Evolutionary conservation across 2,329 filamentous ascomycete species (phyloP), one percentile per base, ranked within the genome.

Genomic region (Delphinella strobiligena): DNA sequence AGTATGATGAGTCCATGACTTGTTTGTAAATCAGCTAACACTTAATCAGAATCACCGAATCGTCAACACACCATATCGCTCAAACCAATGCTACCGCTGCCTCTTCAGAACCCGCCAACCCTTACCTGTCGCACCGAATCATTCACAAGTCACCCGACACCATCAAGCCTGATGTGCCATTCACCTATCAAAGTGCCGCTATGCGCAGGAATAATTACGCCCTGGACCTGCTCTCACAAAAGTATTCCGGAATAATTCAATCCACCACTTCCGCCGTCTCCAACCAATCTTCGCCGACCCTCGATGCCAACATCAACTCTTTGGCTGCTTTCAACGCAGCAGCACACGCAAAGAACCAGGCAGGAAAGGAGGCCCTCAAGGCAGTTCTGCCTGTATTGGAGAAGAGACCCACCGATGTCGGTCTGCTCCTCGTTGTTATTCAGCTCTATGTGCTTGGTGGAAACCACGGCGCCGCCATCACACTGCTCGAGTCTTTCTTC

Each of bases 391-490:
- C 75, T 1, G 59, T 88, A 10, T 64, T 89, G 5, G 79, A 85
- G 50, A 80, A 77, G 53, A 71, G 84, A 19, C 84, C 87, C 0
- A 75, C 75, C 44, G 86, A 95, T 54, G 67, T 94, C 16, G 89
- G 88, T 1, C 68, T 95, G 3, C 64, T 84, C 17, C 67, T 95
- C 30, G 87, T 84, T 8, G 73, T 86, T 41, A 71, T 89, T 8
- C 87, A 95, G 57, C 72, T 94, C 33, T 87, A 93, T 54, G 67
- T 91, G 12, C 68, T 78, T 37, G 74, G 71, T 31, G 75, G 79
- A 34, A 86, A 89, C 54, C 70, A 75, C 19, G 79, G 74, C 19
- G 78, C 81, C 3, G 89, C 89, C 4, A 74, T 87, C 27, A 67
- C 71, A n/a, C 67, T 85, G 4, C 67, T 95, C 2, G 82, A 93